Evolutionary conservation across 2,329 filamentous ascomycete species (phyloP).

Genomic region (Epichloe bromicola): DNA sequence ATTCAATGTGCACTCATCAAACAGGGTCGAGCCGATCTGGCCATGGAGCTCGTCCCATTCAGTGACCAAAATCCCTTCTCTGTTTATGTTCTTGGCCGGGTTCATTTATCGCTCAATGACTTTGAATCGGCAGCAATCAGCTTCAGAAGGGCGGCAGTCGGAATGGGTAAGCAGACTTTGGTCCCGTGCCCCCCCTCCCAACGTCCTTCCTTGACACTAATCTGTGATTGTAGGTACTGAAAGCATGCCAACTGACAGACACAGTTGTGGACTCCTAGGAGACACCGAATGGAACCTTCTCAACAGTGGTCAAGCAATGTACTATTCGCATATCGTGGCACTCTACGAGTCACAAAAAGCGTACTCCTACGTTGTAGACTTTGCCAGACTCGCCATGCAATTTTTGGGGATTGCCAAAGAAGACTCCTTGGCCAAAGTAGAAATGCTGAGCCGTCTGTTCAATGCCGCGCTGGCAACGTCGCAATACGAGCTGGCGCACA

Average conservation of each 20-base stretch:
- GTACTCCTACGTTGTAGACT: constrained; percentile 73
- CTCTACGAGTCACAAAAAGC: constrained; percentile 69
- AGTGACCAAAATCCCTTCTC: constrained; percentile 46
- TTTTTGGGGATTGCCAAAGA: constrained; percentile 29
- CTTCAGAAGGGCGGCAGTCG: constrained; percentile 74
- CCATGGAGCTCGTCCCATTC: constrained; percentile 43
- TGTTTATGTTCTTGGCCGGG: constrained; percentile 75
- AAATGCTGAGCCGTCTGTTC: constrained; percentile 76
- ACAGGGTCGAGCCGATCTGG: constrained; percentile 45
- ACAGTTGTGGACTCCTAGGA: constrained; percentile 56
- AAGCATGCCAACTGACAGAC: constrained; percentile 34
- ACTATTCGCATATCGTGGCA: constrained; percentile 74
- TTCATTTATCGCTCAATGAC: constrained; percentile 62
- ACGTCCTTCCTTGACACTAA: not conserved
- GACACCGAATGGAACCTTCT: constrained; percentile 58
- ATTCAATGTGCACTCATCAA: constrained; percentile 51
- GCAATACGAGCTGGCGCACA: constrained; percentile 73
- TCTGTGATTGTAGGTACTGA: constrained; percentile 25
- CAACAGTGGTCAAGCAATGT: constrained; percentile 64
- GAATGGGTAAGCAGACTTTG: constrained; percentile 51
- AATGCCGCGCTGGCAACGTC: constrained; percentile 66
- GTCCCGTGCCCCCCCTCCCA: not conserved
- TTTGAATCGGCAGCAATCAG: constrained; percentile 57
- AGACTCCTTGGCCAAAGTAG: constrained; percentile 38
- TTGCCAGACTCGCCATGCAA: constrained; percentile 62